These are phyloP conservation scores for Lecanicillium sp. DNA, from an alignment of 2,329 filamentous ascomycete genomes.

Conservation along the genomic window DNA sequence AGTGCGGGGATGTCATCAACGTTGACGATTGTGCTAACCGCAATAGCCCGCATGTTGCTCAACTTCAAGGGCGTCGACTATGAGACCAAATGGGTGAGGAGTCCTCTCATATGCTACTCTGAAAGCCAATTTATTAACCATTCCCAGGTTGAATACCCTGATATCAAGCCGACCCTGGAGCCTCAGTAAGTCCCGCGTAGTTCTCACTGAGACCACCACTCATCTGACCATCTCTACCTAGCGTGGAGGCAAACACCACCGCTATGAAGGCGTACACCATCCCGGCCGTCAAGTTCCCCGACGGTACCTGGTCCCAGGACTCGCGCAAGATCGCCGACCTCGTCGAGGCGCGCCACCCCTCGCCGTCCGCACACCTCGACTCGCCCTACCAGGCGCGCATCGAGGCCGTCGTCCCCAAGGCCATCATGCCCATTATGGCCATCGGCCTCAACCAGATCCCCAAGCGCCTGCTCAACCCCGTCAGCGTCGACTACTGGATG, in stretches of 20 bases:
- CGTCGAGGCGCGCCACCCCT: slow-evolving; percentile 54
- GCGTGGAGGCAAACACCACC: slow-evolving; percentile 40
- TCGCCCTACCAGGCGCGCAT: slow-evolving; percentile 43
- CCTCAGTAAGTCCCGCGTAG: slow-evolving; percentile 38
- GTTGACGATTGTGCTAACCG: slow-evolving; percentile 7
- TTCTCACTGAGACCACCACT: too few relatives aligned
- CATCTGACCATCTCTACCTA: too few relatives aligned
- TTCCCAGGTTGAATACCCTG: slow-evolving; percentile 55
- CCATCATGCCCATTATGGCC: slow-evolving; percentile 33
- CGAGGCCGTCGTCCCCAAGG: slow-evolving; percentile 29
- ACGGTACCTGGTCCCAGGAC: slow-evolving; percentile 58
- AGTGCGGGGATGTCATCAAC: slow-evolving; percentile 7
- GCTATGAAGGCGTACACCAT: slow-evolving; percentile 44
- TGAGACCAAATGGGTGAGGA: slow-evolving; percentile 54
- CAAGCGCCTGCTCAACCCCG: slow-evolving; percentile 42
- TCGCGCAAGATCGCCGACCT: slow-evolving; percentile 52
- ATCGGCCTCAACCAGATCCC: slow-evolving; percentile 45
- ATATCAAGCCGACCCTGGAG: slow-evolving; percentile 51
- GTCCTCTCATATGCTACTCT: background rate
- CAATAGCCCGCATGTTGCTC: slow-evolving; percentile 53
- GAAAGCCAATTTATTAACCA: background rate
- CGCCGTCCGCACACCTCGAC: slow-evolving; percentile 52
- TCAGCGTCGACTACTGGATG: slow-evolving; percentile 50
- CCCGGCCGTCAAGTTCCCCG: slow-evolving; percentile 49
- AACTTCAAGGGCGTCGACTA: slow-evolving; percentile 66